These are phyloP conservation scores for Diaporthe caulivora DNA, from an alignment of 2,329 filamentous ascomycete species.

Conservation along the genomic window DNA sequence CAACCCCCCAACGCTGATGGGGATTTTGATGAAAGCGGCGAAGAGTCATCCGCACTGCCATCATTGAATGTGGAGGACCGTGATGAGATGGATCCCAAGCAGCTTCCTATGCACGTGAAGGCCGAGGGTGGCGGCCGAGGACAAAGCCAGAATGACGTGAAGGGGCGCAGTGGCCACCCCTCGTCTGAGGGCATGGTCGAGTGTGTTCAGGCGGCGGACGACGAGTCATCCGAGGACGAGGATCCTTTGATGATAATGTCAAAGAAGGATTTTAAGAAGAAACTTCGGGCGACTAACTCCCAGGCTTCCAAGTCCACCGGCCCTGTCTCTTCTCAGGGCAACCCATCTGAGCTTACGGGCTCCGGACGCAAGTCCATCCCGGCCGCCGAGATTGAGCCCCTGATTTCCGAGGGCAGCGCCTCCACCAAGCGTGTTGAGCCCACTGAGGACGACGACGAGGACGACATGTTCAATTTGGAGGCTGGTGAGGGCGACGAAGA, in stretches of 20 bases:
- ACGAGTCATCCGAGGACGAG: slow-evolving; percentile 36
- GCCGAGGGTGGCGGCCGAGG: background rate
- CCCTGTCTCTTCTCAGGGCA: background rate
- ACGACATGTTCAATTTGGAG: slow-evolving; percentile 16
- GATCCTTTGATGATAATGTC: slow-evolving; percentile 36
- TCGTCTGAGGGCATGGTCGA: background rate
- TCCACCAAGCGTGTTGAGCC: background rate
- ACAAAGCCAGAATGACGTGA: background rate
- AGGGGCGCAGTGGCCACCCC: background rate
- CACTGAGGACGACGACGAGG: background rate
- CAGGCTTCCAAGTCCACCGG: background rate
- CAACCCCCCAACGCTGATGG: slow-evolving; percentile 6
- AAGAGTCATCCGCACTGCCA: background rate
- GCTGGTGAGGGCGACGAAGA: slow-evolving; percentile 31
- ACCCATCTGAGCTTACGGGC: background rate
- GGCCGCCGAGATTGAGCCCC: background rate
- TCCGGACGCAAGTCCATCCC: background rate
- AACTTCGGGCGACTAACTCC: background rate
- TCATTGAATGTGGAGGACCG: background rate
- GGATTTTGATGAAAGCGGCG: background rate
- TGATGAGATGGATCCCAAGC: background rate
- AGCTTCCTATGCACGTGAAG: slow-evolving; percentile 8
- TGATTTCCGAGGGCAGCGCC: background rate
- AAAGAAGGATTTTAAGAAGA: slow-evolving; percentile 35
- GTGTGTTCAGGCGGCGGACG: background rate